phyloP scores from a whole-genome alignment of 805 yeast species.

The Lachancea fermentati region DNA sequence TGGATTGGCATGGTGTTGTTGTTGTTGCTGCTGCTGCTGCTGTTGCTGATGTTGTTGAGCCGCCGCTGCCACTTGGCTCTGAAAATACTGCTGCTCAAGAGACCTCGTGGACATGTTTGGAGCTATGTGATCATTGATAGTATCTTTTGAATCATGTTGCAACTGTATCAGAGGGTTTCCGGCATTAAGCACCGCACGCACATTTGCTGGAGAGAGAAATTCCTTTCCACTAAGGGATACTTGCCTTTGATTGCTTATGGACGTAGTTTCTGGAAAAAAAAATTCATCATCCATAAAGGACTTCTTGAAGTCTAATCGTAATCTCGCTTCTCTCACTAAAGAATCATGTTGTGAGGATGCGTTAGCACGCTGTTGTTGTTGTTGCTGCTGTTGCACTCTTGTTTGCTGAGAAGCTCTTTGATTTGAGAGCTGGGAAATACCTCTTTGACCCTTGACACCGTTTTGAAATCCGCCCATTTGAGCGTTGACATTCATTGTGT shows the following conservation, averaged over 20 bases:
- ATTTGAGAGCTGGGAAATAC: neutral
- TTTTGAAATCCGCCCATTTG: neutral
- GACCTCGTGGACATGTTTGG: slow-evolving; percentile 2
- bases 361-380: slow-evolving; percentile 8
- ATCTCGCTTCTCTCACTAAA: slow-evolving; percentile 23
- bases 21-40: slow-evolving; percentile 11
- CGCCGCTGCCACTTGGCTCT: slow-evolving; percentile 9
- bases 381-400: neutral
- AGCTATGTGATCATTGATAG: neutral
- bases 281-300: slow-evolving; percentile 27
- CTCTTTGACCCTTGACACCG: neutral
- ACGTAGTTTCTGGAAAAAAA: slow-evolving; percentile 22
- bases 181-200: slow-evolving; percentile 5
- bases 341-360: slow-evolving; percentile 15
- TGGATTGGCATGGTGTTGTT: slow-evolving; percentile 9
- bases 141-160: slow-evolving; percentile 1
- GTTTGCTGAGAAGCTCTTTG: neutral
- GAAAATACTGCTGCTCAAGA: slow-evolving; percentile 6
- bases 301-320: slow-evolving; percentile 24
- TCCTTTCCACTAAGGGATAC: neutral
- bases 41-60: slow-evolving; percentile 13
- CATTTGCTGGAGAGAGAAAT: slow-evolving; percentile 1
- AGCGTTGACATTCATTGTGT: neutral
- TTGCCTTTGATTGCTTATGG: neutral
- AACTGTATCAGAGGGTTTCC: slow-evolving; percentile 2